These are phyloP conservation scores for Viola odorata DNA, from an alignment of 345 rosid species.

Conservation along the genomic window DNA sequence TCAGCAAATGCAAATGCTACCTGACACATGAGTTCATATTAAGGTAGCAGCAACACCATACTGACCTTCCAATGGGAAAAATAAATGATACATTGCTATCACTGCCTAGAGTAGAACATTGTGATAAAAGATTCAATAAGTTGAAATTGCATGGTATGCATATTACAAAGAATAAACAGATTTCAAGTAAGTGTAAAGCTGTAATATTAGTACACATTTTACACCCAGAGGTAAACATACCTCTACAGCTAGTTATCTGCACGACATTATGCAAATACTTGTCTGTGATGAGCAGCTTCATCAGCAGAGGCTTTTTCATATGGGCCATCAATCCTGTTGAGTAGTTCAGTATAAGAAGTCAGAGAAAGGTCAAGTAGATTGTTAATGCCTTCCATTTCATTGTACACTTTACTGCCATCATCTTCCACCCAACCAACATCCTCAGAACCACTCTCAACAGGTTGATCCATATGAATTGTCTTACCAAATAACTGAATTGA, in stretches of 20 bases:
- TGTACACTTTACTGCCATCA: constrained; percentile 34
- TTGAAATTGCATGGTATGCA: not conserved
- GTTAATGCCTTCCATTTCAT: constrained; percentile 33
- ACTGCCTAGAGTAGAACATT: not conserved
- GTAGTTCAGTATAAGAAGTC: constrained; percentile 32
- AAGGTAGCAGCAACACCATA: too few relatives aligned
- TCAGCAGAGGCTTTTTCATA: constrained; percentile 29
- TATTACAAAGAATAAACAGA: not conserved
- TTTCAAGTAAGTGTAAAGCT: not conserved
- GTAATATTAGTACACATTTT: not conserved
- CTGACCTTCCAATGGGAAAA: too few relatives aligned
- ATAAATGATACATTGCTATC: too few relatives aligned
- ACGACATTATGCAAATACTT: constrained; percentile 17
- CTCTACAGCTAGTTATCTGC: constrained; percentile 39
- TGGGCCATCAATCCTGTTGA: constrained; percentile 34
- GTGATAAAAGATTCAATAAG: not conserved
- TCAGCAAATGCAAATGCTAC: too few relatives aligned
- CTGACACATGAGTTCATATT: too few relatives aligned
- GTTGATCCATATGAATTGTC: constrained; percentile 50
- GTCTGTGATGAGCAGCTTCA: constrained; percentile 30
- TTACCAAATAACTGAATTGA: constrained; percentile 79
- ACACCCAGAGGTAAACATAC: constrained; percentile 27
- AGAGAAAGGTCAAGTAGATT: constrained; percentile 35
- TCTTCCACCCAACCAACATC: constrained; percentile 42
- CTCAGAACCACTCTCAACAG: constrained; percentile 44